These are phyloP conservation scores for Plasmodium ovale DNA, from an alignment of 169 alveolate genomes.

Conservation along the genomic window DNA sequence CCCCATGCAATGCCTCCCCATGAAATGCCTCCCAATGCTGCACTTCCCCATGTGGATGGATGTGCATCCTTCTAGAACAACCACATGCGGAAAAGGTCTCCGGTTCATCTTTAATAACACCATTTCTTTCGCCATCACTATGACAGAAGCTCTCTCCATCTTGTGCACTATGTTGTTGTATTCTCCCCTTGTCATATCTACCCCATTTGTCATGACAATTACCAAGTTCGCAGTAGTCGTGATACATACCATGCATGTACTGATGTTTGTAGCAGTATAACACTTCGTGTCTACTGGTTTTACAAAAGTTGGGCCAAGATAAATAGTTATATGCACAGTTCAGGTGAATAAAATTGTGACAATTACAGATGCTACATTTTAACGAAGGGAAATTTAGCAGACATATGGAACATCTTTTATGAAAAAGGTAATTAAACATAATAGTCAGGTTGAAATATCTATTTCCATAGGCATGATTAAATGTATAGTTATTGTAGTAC, in stretches of 20 bases:
- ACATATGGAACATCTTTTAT: slow-evolving; percentile 49
- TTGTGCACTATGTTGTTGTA: not conserved
- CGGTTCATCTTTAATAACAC: not conserved
- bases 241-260: slow-evolving; percentile 66
- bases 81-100: too few species aligned
- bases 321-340: slow-evolving; percentile 47
- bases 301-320: slow-evolving; percentile 66
- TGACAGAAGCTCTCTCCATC: too few species aligned
- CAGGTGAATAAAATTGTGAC: slow-evolving; percentile 41
- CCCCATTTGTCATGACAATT: too few species aligned
- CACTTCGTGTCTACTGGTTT: slow-evolving; percentile 58
- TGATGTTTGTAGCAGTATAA: slow-evolving; percentile 64
- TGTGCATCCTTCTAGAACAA: too few species aligned
- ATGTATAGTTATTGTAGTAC: slow-evolving; percentile 43
- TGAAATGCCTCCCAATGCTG: too few species aligned
- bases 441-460: slow-evolving; percentile 61
- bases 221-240: slow-evolving; percentile 31
- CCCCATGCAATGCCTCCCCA: too few species aligned
- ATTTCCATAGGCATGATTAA: slow-evolving; percentile 55
- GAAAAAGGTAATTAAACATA: slow-evolving; percentile 34
- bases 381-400: slow-evolving; percentile 53
- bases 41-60: too few species aligned
- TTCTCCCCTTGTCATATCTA: not conserved
- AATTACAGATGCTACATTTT: slow-evolving; percentile 51
- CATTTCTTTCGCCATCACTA: not conserved